A percentile compares a stretch with the other conserved stretches of the same genome.
Evolutionary conservation across 2,329 filamentous ascomycete species (phyloP).

Genomic region (Anisogramma anomala): DNA sequence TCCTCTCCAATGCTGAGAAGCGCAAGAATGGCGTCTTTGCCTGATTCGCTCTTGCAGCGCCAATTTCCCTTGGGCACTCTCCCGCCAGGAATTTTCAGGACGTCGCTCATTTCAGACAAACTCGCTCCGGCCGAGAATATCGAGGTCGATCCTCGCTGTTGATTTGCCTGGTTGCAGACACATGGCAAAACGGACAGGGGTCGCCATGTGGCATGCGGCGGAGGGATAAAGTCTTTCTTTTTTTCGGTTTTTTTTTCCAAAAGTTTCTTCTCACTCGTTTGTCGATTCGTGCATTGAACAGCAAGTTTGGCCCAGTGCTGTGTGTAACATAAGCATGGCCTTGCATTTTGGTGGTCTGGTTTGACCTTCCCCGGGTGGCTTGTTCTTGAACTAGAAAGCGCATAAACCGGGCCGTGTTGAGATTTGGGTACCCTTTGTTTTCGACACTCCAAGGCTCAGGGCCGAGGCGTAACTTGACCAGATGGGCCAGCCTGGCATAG

Average conservation of each 20-base stretch:
- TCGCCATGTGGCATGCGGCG: constrained; percentile 4
- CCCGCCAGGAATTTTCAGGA: constrained; percentile 13
- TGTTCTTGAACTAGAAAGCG: constrained; percentile 5
- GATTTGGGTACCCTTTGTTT: neutral
- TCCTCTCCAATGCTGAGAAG: constrained; percentile 83
- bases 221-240: constrained; percentile 13
- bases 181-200: constrained; percentile 14
- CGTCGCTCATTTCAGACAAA: constrained; percentile 3
- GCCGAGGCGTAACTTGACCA: neutral
- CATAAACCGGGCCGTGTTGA: neutral
- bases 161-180: constrained; percentile 18
- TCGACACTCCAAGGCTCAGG: neutral
- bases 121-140: constrained; percentile 8
- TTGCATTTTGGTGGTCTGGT: constrained; percentile 1
- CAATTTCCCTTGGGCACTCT: neutral
- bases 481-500: constrained; percentile 3
- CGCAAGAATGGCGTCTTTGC: constrained; percentile 52
- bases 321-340: neutral
- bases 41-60: neutral
- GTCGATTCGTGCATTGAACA: neutral
- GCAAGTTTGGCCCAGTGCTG: neutral
- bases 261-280: constrained; percentile 13
- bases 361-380: constrained; percentile 1
- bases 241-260: constrained; percentile 15
- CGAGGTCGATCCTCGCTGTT: constrained; percentile 15